These are phyloP conservation scores for Hymenoscyphus albidus DNA, from an alignment of 2,329 filamentous ascomycete genomes.

Conservation along the genomic window DNA sequence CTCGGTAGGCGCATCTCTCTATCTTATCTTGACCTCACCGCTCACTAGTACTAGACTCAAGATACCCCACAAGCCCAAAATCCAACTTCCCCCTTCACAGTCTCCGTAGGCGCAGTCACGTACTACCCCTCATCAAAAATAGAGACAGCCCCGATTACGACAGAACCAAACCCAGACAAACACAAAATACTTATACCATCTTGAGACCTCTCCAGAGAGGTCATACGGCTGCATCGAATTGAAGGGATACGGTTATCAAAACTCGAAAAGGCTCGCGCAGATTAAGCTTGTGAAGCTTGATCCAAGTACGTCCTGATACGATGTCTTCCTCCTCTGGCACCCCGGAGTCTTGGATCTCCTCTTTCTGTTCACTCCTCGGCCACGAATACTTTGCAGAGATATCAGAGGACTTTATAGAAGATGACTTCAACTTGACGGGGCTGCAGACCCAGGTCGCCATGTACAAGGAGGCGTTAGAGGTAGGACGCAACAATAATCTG, in stretches of 20 bases:
- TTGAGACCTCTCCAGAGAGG: background rate
- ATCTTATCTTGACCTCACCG: background rate
- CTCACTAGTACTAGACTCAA: background rate
- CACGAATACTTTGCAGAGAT: constrained; percentile 99
- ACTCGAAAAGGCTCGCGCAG: constrained; percentile 4
- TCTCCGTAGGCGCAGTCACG: background rate
- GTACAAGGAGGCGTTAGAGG: constrained; percentile 97
- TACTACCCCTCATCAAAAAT: constrained; percentile 5
- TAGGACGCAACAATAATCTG: constrained; percentile 34
- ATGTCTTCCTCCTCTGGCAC: constrained; percentile 36
- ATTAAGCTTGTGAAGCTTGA: constrained; percentile 4
- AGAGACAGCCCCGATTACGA: background rate
- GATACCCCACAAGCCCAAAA: background rate
- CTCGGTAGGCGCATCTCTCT: background rate
- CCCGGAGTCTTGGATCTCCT: constrained; percentile 91
- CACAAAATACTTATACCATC: background rate
- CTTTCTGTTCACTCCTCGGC: constrained; percentile 90
- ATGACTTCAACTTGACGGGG: constrained; percentile 98
- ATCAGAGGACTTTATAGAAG: constrained; percentile 97
- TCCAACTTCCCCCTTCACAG: background rate
- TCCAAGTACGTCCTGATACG: constrained; percentile 3
- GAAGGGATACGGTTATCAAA: background rate
- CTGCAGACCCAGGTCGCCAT: constrained; percentile 93
- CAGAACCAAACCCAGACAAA: background rate
- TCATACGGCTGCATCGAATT: background rate